Percentiles rank a stretch among this genome's conserved stretches.
phyloP scores from a whole-genome alignment of 1,284 basidiomycete genomes.

The Ganoderma leucocontextum region DNA sequence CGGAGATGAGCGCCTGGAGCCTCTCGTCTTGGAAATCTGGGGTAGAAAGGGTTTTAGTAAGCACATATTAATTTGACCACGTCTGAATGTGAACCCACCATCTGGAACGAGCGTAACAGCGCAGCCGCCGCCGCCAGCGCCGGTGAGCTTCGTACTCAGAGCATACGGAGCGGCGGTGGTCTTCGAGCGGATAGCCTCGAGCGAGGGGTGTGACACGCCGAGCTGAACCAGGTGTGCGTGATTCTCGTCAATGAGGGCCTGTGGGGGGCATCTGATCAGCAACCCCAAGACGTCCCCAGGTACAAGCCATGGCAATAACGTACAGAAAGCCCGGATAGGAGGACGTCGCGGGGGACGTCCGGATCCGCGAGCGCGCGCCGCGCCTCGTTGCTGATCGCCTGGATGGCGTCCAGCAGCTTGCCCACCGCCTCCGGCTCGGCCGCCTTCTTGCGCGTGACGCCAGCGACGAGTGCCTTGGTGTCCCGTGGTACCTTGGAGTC shows the following conservation, averaged over 20 bases:
- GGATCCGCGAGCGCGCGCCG: constrained; percentile 78
- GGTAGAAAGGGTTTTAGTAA: constrained; percentile 22
- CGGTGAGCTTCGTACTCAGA: constrained; percentile 96
- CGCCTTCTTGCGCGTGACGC: constrained; percentile 79
- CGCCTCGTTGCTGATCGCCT: constrained; percentile 85
- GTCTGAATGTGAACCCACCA: constrained; percentile 51
- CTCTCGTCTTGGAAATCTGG: constrained; percentile 70
- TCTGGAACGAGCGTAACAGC: constrained; percentile 96
- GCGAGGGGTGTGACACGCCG: constrained; percentile 92
- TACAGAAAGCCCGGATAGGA: constrained; percentile 70
- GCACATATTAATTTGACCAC: neutral
- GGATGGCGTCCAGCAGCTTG: constrained; percentile 79
- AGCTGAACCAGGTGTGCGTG: constrained; percentile 86
- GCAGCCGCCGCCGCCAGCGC: constrained; percentile 98
- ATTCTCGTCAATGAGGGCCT: constrained; percentile 89
- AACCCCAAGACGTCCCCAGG: neutral
- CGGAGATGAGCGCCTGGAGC: constrained; percentile 64
- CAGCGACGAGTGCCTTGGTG: constrained; percentile 94
- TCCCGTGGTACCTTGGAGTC: constrained; percentile 94
- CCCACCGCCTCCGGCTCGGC: constrained; percentile 83
- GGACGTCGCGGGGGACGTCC: constrained; percentile 67
- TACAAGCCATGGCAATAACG: neutral
- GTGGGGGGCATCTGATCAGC: neutral
- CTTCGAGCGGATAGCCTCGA: constrained; percentile 84
- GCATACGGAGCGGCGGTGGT: constrained; percentile 71